Percentiles rank a stretch among this genome's conserved stretches.
phyloP scores from a whole-genome alignment of 2,329 filamentous ascomycete species.

The Talaromyces sp. region DNA sequence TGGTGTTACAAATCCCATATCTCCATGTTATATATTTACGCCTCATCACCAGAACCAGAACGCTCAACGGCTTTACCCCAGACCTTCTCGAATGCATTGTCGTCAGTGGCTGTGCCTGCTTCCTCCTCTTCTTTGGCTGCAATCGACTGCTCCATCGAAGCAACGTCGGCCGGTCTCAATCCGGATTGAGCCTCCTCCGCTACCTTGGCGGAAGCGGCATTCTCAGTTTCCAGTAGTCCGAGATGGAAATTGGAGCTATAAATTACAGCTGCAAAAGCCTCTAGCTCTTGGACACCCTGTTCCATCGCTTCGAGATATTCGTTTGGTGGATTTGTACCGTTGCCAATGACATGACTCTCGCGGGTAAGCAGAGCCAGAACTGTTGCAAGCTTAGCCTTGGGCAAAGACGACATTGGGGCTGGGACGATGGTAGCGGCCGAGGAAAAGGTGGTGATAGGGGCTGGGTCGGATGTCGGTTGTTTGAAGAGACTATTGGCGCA shows the following conservation, averaged over 20 bases:
- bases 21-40: conserved; percentile 6
- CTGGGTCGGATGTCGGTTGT: conserved; percentile 32
- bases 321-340: conserved; percentile 53
- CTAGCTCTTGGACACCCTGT: conserved; percentile 45
- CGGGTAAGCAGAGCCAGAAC: conserved; percentile 84
- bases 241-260: conserved; percentile 48
- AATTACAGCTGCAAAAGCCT: conserved; percentile 49
- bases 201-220: conserved; percentile 1
- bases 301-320: conserved; percentile 45
- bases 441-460: conserved; percentile 45
- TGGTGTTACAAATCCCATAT: background rate
- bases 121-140: conserved; percentile 2
- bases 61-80: conserved; percentile 36
- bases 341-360: conserved; percentile 85
- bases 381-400: conserved; percentile 74
- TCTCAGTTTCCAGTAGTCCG: conserved; percentile 28
- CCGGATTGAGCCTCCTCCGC: conserved; percentile 20
- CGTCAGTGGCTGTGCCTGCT: conserved; percentile 17
- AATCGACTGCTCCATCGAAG: conserved; percentile 3
- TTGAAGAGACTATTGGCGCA: conserved; percentile 77
- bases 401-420: conserved; percentile 31
- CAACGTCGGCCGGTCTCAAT: conserved; percentile 22
- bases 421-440: conserved; percentile 43
- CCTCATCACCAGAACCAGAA: conserved; percentile 13
- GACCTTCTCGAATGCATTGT: conserved; percentile 33